phyloP scores from a whole-genome alignment of 176 grass and related monocot genomes.

The Triticum turgidum region DNA sequence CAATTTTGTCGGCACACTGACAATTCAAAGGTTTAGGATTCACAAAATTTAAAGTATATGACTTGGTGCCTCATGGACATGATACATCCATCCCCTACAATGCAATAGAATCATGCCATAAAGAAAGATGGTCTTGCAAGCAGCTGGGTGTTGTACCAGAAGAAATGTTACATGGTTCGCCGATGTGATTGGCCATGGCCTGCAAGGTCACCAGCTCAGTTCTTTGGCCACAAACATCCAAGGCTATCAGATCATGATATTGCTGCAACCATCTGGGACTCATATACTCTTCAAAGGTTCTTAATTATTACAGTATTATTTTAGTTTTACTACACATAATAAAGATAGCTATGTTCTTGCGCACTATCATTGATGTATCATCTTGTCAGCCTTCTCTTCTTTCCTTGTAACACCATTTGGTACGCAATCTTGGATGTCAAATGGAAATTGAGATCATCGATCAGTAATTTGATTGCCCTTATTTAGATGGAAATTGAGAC shows the following conservation, averaged over 20 bases:
- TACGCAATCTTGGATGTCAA: neutral
- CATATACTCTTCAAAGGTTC: neutral
- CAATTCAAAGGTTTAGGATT: constrained; percentile 36
- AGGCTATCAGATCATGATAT: neutral
- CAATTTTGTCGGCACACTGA: constrained; percentile 56
- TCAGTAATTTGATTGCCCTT: neutral
- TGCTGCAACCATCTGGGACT: neutral
- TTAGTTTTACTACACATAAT: constrained; percentile 20
- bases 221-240: neutral
- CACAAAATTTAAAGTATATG: constrained; percentile 26
- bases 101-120: constrained; percentile 24
- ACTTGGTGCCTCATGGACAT: constrained; percentile 13
- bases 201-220: constrained; percentile 24
- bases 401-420: neutral
- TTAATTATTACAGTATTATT: neutral
- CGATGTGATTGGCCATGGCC: neutral
- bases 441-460: neutral
- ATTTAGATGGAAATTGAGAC: neutral
- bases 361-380: neutral
- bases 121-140: constrained; percentile 1
- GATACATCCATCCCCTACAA: constrained; percentile 24
- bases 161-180: constrained; percentile 23
- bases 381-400: neutral
- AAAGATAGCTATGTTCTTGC: constrained; percentile 17
- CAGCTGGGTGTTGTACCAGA: constrained; percentile 2